A percentile compares a stretch with the other conserved stretches of the same genome.
Conservation (phyloP, 1,284 basidiomycete species). For the Kalmanozyma brasiliensis region DNA sequence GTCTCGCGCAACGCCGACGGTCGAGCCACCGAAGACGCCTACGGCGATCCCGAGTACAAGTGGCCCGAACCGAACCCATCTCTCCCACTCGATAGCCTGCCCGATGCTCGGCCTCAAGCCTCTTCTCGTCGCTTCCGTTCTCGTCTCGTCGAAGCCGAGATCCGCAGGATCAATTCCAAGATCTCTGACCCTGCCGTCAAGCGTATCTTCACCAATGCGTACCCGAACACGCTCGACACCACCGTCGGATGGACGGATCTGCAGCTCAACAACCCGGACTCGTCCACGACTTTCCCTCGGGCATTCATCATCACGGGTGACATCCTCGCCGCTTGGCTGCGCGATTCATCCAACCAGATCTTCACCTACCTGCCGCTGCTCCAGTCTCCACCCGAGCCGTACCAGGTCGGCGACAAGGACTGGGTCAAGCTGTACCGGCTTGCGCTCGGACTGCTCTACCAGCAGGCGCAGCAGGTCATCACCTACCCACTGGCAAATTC, state of each 20-base stretch:
- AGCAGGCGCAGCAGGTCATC: constrained; percentile 50
- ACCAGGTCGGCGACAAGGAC: constrained; percentile 26
- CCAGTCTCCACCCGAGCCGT: constrained; percentile 18
- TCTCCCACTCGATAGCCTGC: constrained; percentile 37
- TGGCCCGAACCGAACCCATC: constrained; percentile 25
- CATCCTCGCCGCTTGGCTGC: constrained; percentile 49
- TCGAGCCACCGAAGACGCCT: constrained; percentile 40
- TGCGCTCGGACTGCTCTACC: constrained; percentile 46
- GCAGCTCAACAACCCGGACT: constrained; percentile 33
- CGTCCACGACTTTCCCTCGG: constrained; percentile 38
- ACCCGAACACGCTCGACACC: constrained; percentile 53
- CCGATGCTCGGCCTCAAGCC: constrained; percentile 34
- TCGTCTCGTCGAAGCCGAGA: constrained; percentile 46
- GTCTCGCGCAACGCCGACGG: constrained; percentile 24
- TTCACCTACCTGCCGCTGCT: constrained; percentile 45
- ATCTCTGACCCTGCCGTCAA: constrained; percentile 46
- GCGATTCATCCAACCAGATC: constrained; percentile 51
- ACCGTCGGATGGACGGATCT: constrained; percentile 53
- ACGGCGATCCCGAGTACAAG: constrained; percentile 34
- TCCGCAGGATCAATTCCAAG: constrained; percentile 26
- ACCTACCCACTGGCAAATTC: constrained; percentile 45
- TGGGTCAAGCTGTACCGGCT: constrained; percentile 53
- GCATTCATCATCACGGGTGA: constrained; percentile 57
- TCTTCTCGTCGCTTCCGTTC: constrained; percentile 35
- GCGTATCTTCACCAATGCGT: constrained; percentile 47